Conservation (phyloP, 1,139 yeast genomes). For the Candida glucosophila region DNA sequence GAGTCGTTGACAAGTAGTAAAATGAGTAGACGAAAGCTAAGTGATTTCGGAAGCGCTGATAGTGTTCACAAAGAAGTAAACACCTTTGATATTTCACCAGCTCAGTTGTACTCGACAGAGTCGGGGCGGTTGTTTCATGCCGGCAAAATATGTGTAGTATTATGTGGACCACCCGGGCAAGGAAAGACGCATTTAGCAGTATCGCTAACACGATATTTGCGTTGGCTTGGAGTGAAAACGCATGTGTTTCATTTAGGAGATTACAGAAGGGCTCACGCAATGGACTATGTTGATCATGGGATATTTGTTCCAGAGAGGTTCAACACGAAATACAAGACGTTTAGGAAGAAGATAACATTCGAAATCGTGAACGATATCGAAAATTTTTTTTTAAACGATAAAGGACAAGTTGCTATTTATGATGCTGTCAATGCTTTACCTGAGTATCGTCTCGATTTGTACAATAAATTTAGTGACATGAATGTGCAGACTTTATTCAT, state of each 20-base stretch:
- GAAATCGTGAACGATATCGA: slow-evolving; percentile 65
- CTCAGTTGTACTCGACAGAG: slow-evolving; percentile 85
- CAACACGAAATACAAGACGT: slow-evolving; percentile 41
- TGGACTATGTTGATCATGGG: slow-evolving; percentile 53
- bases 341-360: slow-evolving; percentile 52
- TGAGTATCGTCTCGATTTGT: slow-evolving; percentile 53
- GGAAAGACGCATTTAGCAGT: slow-evolving; percentile 94
- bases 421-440: slow-evolving; percentile 90
- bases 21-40: slow-evolving; percentile 25
- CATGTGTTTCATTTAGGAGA: slow-evolving; percentile 91
- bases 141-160: slow-evolving; percentile 81
- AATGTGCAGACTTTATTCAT: slow-evolving; percentile 77
- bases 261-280: slow-evolving; percentile 61
- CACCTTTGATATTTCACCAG: slow-evolving; percentile 56
- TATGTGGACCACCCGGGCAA: slow-evolving; percentile 93
- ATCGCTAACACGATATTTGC: slow-evolving; percentile 77
- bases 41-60: slow-evolving; percentile 39
- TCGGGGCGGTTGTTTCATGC: slow-evolving; percentile 90
- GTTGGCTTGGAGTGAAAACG: slow-evolving; percentile 94
- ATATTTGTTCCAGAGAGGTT: slow-evolving; percentile 60
- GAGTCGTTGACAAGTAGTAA: too few relatives aligned
- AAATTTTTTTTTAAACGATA: slow-evolving; percentile 60
- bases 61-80: slow-evolving; percentile 49
- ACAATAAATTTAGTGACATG: slow-evolving; percentile 42
- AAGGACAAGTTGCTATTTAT: slow-evolving; percentile 90